Evolutionary conservation across 305 asterid genomes (phyloP).

Genomic region (Rubia peregrina): DNA sequence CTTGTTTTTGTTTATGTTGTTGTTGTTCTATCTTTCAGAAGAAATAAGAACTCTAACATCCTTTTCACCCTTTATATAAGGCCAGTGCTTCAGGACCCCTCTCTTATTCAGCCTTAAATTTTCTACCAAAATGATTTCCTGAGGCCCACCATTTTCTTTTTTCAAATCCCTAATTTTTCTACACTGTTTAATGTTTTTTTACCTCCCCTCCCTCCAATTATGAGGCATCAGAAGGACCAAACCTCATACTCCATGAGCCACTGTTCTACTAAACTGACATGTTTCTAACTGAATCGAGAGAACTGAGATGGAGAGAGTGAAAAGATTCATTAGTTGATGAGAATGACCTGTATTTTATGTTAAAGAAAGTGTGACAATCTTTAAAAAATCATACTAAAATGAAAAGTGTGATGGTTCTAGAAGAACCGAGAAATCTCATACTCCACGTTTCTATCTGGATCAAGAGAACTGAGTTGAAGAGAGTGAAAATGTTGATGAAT

Average conservation of each 20-base stretch:
- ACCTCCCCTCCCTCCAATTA: slow-evolving; percentile 32
- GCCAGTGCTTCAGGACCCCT: slow-evolving; percentile 21
- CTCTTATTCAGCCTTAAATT: slow-evolving; percentile 17
- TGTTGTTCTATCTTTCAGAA: slow-evolving; percentile 28
- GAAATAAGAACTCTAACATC: slow-evolving; percentile 53
- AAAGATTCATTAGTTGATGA: too few species aligned
- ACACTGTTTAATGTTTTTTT: slow-evolving; percentile 21
- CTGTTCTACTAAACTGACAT: neutral
- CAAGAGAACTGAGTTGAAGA: too few species aligned
- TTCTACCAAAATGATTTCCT: slow-evolving; percentile 41
- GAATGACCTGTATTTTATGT: too few species aligned
- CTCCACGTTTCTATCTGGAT: too few species aligned
- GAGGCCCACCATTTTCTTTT: slow-evolving; percentile 39
- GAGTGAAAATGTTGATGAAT: too few species aligned
- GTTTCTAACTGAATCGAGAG: neutral
- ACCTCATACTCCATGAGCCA: slow-evolving; percentile 11
- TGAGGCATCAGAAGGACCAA: slow-evolving; percentile 42
- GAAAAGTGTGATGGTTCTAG: too few species aligned
- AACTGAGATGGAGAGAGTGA: too few species aligned
- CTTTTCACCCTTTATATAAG: slow-evolving; percentile 67
- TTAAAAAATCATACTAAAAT: too few species aligned
- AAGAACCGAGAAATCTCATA: too few species aligned
- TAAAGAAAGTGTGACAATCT: too few species aligned
- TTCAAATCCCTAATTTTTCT: slow-evolving; percentile 31
- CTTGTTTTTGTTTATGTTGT: neutral